Conservation (phyloP, 441 rosid species). For the Adansonia madagascariensis region DNA sequence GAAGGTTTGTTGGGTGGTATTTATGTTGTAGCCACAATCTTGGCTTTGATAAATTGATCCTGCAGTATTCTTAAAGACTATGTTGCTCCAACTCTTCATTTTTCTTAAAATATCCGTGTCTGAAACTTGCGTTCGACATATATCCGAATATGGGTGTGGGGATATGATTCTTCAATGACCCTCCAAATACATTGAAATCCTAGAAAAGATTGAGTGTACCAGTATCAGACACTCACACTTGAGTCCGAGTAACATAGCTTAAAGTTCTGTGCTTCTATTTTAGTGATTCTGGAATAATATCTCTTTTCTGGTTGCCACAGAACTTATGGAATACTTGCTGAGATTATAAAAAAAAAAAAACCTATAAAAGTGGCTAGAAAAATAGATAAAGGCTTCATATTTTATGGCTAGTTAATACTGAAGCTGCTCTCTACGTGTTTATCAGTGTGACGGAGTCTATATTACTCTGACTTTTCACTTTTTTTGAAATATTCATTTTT, state of each 20-base stretch:
- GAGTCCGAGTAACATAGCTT: no score
- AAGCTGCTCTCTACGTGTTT: neutral
- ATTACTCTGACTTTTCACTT: no score
- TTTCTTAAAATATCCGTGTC: no score
- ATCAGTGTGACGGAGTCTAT: no score
- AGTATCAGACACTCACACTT: no score
- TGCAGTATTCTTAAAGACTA: neutral
- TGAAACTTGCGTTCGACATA: no score
- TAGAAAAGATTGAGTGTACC: no score
- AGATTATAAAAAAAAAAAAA: neutral
- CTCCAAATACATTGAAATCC: no score
- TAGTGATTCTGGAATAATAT: neutral
- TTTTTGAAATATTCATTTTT: no score
- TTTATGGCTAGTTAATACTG: neutral
- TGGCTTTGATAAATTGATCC: slow-evolving; percentile 3
- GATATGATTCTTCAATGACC: no score
- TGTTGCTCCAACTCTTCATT: no score
- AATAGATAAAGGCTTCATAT: neutral
- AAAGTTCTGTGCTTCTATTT: neutral
- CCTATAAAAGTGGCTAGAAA: neutral
- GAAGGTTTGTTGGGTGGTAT: slow-evolving; percentile 2
- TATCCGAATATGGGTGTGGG: no score
- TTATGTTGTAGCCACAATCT: slow-evolving; percentile 1
- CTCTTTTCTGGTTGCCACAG: neutral
- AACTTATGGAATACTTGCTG: neutral